phyloP scores from a whole-genome alignment of 495 filamentous ascomycete species.

The Penicillium chermesinum region DNA sequence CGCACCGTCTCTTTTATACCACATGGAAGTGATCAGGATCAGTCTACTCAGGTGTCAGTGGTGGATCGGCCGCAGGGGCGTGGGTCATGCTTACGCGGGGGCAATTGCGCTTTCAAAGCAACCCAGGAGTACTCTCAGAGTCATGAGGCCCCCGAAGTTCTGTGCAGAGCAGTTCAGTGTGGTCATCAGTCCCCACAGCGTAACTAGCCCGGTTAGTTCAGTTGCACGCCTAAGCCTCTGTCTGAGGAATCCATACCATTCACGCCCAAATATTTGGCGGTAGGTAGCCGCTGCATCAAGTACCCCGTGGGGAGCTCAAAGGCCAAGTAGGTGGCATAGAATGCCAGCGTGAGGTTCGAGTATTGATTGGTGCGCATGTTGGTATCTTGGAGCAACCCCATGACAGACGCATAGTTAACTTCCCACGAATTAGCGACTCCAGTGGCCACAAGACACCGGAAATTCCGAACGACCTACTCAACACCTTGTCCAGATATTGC shows the following conservation, averaged over 20 bases:
- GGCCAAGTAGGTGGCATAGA: constrained; percentile 48
- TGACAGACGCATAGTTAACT: constrained; percentile 54
- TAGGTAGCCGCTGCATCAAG: constrained; percentile 41
- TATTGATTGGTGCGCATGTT: constrained; percentile 50
- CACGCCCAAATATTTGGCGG: constrained; percentile 45
- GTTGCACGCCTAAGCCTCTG: background rate
- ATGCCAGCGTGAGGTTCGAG: constrained; percentile 47
- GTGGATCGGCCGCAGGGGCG: constrained; percentile 39
- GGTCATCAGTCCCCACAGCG: constrained; percentile 57
- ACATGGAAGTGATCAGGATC: constrained; percentile 31
- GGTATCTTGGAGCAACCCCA: constrained; percentile 50
- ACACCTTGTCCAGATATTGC: constrained; percentile 63
- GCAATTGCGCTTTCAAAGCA: constrained; percentile 62
- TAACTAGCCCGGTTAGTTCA: constrained; percentile 21
- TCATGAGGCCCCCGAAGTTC: constrained; percentile 41
- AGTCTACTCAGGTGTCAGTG: constrained; percentile 36
- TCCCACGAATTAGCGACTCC: too few species aligned
- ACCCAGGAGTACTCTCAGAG: constrained; percentile 56
- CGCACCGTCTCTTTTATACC: constrained; percentile 26
- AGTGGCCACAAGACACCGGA: background rate
- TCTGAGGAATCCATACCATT: constrained; percentile 29
- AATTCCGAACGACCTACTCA: constrained; percentile 25
- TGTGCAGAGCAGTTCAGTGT: constrained; percentile 51
- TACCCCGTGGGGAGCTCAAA: constrained; percentile 35
- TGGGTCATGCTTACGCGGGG: constrained; percentile 46